Evolutionary conservation across 2,329 filamentous ascomycete genomes (phyloP), one percentile per base, ranked within the genome.

Genomic region (Fusarium acutatum): DNA sequence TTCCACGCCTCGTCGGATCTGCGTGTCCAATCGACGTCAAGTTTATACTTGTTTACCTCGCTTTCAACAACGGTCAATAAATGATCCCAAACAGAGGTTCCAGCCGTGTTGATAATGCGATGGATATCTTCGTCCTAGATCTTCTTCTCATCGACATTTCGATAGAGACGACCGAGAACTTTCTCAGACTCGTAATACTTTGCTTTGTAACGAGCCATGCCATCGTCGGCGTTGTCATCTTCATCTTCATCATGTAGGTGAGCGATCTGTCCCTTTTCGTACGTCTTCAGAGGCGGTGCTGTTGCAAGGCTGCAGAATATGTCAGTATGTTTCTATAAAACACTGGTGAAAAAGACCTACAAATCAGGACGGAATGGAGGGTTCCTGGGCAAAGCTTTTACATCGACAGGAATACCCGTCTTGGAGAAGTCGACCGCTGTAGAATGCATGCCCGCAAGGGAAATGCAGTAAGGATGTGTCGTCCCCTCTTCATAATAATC

Each of bases 391-490:
- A 90, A 80, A 3, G 83, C 75, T 0, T 68, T 79, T 40, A 88
- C 78, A 12, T 87, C 81, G 11, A 90, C 89, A 0, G 86, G 80
- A 32, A 92, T 89, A 0, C 94, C 93, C 0, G 92, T 93, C 80
- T 94, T 94, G 7, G 92, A 93, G 75, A 93, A 94, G 79, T 94
- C 92, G 1, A 94, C 92, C 0, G 91, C 92, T 0, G 87, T 90
- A 0, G 92, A 94, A 72, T 93, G 90, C 77, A 94, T 81, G 69
- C 85, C 84, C 0, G 92, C 91, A 22, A 94, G 83, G 3, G 76
- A 79, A 18, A 83, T 60, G 64, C 92, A 94, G 7, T 87, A 81
- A 0, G 53, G 24, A 60, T 90, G 81, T 4, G 82, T 71, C 0
- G 90, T 91, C 0, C 92, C 92, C 0, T 75, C 32, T 0, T 74